Conservation (phyloP, 768 basidiomycete species). For the Leccinum ochraceum region DNA sequence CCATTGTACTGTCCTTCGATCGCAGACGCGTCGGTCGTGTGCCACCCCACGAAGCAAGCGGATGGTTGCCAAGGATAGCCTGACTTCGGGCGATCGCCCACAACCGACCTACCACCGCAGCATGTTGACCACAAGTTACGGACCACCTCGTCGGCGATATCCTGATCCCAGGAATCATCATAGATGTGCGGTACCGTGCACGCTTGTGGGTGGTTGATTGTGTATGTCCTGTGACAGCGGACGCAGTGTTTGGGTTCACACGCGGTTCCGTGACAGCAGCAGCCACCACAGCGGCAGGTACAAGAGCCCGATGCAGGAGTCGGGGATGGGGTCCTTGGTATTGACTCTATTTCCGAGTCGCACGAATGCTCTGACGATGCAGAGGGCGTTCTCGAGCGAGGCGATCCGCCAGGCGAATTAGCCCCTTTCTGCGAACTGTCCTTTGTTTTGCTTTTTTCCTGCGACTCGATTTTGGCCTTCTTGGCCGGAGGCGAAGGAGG, state of each 20-base stretch:
- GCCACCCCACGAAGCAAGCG: conserved; percentile 5
- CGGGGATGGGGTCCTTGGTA: neutral
- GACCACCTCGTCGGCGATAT: neutral
- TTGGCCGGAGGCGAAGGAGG: neutral
- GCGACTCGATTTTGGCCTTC: neutral
- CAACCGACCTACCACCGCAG: neutral
- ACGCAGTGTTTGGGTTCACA: conserved; percentile 5
- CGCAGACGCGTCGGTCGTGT: neutral
- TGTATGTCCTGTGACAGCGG: conserved; percentile 5
- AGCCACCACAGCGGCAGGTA: conserved; percentile 3
- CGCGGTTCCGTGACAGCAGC: conserved; percentile 6
- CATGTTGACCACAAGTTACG: neutral
- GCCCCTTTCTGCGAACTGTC: neutral
- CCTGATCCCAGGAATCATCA: neutral
- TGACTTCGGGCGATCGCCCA: neutral
- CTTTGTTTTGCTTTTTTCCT: neutral
- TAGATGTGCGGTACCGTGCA: conserved; percentile 3
- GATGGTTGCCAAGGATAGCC: neutral
- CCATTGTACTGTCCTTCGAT: conserved; percentile 6
- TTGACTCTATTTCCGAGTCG: neutral
- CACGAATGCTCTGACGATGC: neutral
- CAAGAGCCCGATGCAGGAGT: neutral
- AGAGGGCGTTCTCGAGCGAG: neutral
- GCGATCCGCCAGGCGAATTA: neutral
- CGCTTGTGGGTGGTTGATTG: neutral